phyloP scores from a whole-genome alignment of 306 rosid species.

The Cicer chorassanicum region DNA sequence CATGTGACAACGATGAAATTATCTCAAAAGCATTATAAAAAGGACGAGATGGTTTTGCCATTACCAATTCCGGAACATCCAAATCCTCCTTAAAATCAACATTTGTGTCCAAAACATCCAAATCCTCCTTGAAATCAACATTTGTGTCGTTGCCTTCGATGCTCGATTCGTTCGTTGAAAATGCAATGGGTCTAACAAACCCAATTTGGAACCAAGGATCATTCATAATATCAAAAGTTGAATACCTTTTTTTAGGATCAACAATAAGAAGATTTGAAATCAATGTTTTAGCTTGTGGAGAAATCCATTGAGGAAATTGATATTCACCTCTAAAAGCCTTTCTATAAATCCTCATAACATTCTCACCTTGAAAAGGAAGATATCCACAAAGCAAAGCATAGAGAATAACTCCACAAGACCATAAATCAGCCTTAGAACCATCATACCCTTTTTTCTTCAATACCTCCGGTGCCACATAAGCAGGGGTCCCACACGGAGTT shows the following conservation, averaged over 20 bases:
- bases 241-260: conserved; percentile 65
- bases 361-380: conserved; percentile 76
- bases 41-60: conserved; percentile 56
- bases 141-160: not conserved
- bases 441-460: conserved; percentile 77
- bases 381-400: conserved; percentile 69
- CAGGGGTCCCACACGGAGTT: conserved; percentile 87
- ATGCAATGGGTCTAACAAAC: conserved; percentile 54
- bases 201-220: conserved; percentile 73
- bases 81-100: conserved; percentile 33
- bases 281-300: conserved; percentile 55
- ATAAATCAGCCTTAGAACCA: conserved; percentile 78
- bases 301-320: conserved; percentile 69
- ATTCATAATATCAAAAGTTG: conserved; percentile 57
- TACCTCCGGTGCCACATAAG: conserved; percentile 87
- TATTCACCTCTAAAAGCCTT: conserved; percentile 71
- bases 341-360: conserved; percentile 61
- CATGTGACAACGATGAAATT: conserved; percentile 72
- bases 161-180: conserved; percentile 45
- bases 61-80: conserved; percentile 19
- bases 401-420: conserved; percentile 85
- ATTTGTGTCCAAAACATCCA: conserved; percentile 17
- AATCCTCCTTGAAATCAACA: conserved; percentile 34
- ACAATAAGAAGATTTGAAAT: conserved; percentile 65
- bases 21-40: conserved; percentile 85